Evolutionary conservation across 2,329 filamentous ascomycete species (phyloP).

Genomic region (Trichophyton mentagrophytes): DNA sequence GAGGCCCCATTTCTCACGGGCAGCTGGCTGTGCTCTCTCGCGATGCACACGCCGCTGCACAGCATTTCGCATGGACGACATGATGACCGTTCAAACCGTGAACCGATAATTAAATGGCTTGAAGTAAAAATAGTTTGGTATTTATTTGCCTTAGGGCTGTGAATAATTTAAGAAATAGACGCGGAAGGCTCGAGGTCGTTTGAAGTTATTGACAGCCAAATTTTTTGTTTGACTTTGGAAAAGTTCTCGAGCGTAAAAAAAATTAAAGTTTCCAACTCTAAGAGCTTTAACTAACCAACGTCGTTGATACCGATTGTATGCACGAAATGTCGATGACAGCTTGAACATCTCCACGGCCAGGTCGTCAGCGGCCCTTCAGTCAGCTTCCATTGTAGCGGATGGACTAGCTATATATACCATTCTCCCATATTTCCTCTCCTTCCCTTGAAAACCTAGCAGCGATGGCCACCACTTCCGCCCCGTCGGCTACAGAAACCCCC

Average conservation of each 20-base stretch:
- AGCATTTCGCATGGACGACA: slow-evolving; percentile 49
- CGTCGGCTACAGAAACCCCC: slow-evolving; percentile 15
- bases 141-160: not conserved
- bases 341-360: not conserved
- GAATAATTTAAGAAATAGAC: not conserved
- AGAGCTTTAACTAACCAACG: not conserved
- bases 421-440: not conserved
- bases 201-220: not conserved
- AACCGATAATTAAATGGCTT: not conserved
- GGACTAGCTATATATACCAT: not conserved
- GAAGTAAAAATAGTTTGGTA: not conserved
- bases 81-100: slow-evolving; percentile 16
- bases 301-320: not conserved
- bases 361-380: not conserved
- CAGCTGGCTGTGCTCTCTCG: slow-evolving; percentile 75
- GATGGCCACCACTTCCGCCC: slow-evolving; percentile 12
- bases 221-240: not conserved
- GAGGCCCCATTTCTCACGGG: slow-evolving; percentile 75
- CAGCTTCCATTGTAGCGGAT: not conserved
- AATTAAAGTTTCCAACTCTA: not conserved
- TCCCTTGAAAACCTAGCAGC: slow-evolving; percentile 5
- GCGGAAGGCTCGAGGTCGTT: not conserved
- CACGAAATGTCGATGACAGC: not conserved
- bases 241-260: not conserved
- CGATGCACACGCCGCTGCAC: slow-evolving; percentile 73